Percentiles rank a stretch among this genome's conserved stretches.
phyloP scores from a whole-genome alignment of 192 early-diverging fungal species.

The Podila minutissima region DNA sequence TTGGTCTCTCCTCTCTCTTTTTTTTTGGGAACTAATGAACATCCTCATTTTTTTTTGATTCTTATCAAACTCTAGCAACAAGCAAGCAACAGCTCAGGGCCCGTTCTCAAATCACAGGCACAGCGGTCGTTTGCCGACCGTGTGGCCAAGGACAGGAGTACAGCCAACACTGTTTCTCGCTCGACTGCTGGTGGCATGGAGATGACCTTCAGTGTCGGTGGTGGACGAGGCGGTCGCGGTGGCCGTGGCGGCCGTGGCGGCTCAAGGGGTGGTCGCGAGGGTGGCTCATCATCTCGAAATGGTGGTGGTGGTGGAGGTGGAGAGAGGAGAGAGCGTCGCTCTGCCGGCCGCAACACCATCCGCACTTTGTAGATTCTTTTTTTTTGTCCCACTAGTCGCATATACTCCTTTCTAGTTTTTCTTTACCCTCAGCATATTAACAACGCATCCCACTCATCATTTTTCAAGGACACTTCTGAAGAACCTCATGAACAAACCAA shows the following conservation, averaged over 20 bases:
- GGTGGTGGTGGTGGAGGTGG: conserved; percentile 18
- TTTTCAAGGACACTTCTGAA: too few relatives aligned
- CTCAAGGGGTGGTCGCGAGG: conserved; percentile 2
- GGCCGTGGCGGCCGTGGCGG: conserved; percentile 14
- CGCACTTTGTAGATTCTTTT: conserved; percentile 19
- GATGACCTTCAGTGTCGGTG: conserved; percentile 44
- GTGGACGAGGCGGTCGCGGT: conserved; percentile 26
- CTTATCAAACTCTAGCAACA: conserved; percentile 17
- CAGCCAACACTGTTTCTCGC: conserved; percentile 27
- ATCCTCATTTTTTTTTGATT: neutral
- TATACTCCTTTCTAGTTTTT: conserved; percentile 1
- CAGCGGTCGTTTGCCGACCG: conserved; percentile 50
- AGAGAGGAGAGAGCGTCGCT: conserved; percentile 40
- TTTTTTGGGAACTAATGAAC: neutral
- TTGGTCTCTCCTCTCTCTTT: neutral
- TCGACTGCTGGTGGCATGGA: conserved; percentile 53
- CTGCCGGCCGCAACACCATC: conserved; percentile 45
- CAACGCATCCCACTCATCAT: too few relatives aligned
- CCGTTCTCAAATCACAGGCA: conserved; percentile 41
- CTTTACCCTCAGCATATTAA: too few relatives aligned
- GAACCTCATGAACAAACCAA: too few relatives aligned
- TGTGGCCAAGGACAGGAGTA: conserved; percentile 39
- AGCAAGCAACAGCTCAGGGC: conserved; percentile 33
- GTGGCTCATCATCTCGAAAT: conserved; percentile 11
- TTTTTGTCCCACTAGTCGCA: too few relatives aligned